Percentiles rank a stretch among this genome's conserved stretches.
These are phyloP conservation scores for Mucuna pruriens DNA, from an alignment of 306 rosid genomes.

Conservation along the genomic window DNA sequence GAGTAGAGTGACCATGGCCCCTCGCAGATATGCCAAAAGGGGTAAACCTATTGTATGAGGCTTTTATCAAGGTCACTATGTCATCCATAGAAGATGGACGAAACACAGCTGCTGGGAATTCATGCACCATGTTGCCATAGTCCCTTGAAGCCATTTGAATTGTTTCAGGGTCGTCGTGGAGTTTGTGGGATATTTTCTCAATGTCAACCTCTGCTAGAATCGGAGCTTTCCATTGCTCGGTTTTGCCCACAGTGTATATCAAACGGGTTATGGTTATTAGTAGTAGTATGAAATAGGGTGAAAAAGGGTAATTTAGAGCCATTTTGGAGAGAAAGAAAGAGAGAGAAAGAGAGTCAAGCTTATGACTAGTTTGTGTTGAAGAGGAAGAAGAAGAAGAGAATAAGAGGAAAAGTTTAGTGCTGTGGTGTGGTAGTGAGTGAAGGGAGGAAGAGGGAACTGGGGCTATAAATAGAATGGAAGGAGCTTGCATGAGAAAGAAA, in stretches of 20 bases:
- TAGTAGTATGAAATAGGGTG: constrained; percentile 36
- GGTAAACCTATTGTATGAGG: constrained; percentile 44
- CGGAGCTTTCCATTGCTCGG: constrained; percentile 38
- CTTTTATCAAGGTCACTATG: constrained; percentile 46
- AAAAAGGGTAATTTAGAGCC: constrained; percentile 42
- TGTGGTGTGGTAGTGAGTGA: constrained; percentile 26
- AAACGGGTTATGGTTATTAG: constrained; percentile 47
- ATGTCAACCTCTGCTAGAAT: constrained; percentile 30
- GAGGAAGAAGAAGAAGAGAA: not conserved
- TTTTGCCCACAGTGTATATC: constrained; percentile 47
- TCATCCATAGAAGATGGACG: constrained; percentile 66
- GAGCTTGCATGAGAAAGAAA: constrained; percentile 41
- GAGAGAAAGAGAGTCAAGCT: not conserved
- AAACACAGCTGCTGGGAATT: constrained; percentile 62
- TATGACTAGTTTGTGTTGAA: not conserved
- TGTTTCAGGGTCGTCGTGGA: constrained; percentile 57
- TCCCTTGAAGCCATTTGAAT: constrained; percentile 61
- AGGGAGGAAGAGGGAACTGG: not conserved
- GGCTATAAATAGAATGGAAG: constrained; percentile 18
- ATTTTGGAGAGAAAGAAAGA: constrained; percentile 35
- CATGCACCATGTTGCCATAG: constrained; percentile 58
- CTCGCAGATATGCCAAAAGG: constrained; percentile 61
- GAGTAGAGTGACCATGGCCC: constrained; percentile 74
- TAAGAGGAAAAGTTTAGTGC: not conserved
- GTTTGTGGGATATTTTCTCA: constrained; percentile 31